Percentiles rank a stretch among this genome's conserved stretches.
Evolutionary conservation across 805 yeast genomes (phyloP).

Genomic region (Spathaspora gorwiae): DNA sequence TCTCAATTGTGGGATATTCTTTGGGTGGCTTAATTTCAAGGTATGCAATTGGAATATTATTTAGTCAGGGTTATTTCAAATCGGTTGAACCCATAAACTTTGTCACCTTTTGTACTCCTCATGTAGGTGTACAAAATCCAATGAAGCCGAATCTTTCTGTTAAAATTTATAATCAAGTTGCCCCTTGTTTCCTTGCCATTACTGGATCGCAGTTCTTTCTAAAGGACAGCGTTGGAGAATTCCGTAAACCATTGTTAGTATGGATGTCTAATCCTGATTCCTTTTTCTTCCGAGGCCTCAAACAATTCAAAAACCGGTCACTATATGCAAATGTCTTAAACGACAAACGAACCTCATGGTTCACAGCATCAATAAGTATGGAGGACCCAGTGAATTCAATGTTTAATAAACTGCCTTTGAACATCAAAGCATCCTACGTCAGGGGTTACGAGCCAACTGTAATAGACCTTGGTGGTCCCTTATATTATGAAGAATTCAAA

Average conservation of each 20-base stretch:
- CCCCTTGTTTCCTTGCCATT: conserved; percentile 61
- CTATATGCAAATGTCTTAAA: conserved; percentile 75
- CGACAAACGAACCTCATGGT: conserved; percentile 79
- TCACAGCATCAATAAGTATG: conserved; percentile 68
- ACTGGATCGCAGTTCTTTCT: conserved; percentile 75
- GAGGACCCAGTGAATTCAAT: conserved; percentile 59
- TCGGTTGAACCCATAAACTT: conserved; percentile 52
- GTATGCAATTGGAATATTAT: conserved; percentile 44
- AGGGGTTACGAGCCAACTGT: conserved; percentile 54
- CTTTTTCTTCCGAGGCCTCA: conserved; percentile 53
- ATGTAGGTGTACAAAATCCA: conserved; percentile 61
- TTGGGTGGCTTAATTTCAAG: conserved; percentile 41
- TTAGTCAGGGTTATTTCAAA: conserved; percentile 49
- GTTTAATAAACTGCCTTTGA: conserved; percentile 25
- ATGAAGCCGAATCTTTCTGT: conserved; percentile 29
- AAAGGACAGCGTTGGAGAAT: conserved; percentile 27
- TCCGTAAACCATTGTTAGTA: conserved; percentile 48
- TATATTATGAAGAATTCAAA: conserved; percentile 15
- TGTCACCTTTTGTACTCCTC: conserved; percentile 55
- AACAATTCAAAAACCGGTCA: conserved; percentile 47
- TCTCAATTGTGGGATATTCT: conserved; percentile 39
- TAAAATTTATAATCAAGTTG: conserved; percentile 55
- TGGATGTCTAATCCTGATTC: conserved; percentile 64
- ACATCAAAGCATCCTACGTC: conserved; percentile 34
- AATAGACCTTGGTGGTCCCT: conserved; percentile 46